These are phyloP conservation scores for Geosmithia flava DNA, from an alignment of 2,329 filamentous ascomycete genomes.

Conservation along the genomic window DNA sequence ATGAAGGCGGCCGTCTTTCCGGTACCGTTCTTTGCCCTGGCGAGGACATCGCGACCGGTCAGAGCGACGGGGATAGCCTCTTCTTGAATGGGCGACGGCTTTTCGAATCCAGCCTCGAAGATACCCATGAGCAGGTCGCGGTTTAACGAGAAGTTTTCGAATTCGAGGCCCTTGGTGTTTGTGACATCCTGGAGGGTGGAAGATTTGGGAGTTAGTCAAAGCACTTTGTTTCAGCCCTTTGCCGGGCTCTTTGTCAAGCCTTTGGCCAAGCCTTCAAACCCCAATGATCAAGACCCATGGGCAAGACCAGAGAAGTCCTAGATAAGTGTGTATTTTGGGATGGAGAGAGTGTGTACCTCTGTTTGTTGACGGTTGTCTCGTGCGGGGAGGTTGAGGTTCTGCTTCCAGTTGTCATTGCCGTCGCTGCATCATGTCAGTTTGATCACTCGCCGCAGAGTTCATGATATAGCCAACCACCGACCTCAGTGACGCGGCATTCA, in stretches of 20 bases:
- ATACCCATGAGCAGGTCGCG: constrained; percentile 96
- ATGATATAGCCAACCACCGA: constrained; percentile 10
- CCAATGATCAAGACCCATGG: too few species aligned
- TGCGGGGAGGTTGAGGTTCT: constrained; percentile 55
- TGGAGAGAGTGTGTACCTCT: constrained; percentile 38
- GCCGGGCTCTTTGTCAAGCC: too few species aligned
- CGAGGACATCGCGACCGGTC: constrained; percentile 88
- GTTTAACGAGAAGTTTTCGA: constrained; percentile 94
- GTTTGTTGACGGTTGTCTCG: constrained; percentile 73
- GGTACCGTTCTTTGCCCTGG: constrained; percentile 95
- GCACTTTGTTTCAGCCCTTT: too few species aligned
- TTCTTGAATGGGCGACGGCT: constrained; percentile 98
- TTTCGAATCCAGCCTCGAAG: constrained; percentile 97
- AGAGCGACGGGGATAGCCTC: constrained; percentile 95
- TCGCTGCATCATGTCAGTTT: constrained; percentile 21
- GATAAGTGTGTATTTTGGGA: background rate
- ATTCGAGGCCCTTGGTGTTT: constrained; percentile 92
- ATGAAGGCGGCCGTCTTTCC: constrained; percentile 98
- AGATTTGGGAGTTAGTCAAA: too few species aligned
- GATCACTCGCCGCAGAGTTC: background rate
- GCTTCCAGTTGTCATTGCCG: constrained; percentile 55
- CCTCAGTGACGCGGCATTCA: constrained; percentile 28
- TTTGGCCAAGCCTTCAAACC: too few species aligned
- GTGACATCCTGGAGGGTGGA: constrained; percentile 70
- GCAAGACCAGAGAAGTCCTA: background rate